Base-by-base conservation (phyloP, 257 asterid genomes). In the Fraxinus pennsylvanica region DNA sequence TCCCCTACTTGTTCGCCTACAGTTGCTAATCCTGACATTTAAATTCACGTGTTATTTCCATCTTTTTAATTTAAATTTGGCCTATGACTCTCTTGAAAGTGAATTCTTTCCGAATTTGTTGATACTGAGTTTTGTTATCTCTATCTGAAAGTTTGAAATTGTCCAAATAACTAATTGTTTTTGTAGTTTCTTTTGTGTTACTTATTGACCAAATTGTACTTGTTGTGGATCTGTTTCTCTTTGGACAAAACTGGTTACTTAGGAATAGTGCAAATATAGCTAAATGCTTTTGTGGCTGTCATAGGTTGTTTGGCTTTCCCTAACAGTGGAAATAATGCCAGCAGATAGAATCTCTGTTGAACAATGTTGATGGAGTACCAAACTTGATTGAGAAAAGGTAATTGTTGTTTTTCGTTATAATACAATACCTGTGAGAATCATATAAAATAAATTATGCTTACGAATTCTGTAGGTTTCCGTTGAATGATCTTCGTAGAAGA, bases 281-380 rank as follows among this genome's bases (percentile, higher is more conserved):
- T 25, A 7, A 61, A 61, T 70, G 32, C 39, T 29, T 32, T 74
- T 45, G 15, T 72, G 27, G 22, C 22, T 9, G 43, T 21, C 76
- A 39, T 72, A 59, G 59, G 61, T 36, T 74, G 39, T 78, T 38
- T 71, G 9, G 21, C 9, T 33, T 65, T 76, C 30, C 79, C 79
- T 3, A 32, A 41, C 59, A 30, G 12, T 36, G 19, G 5, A 4
- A 78, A 68, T 45, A 68, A 67, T 81, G 71, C 77, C 54, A 74
- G 52, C 91, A 93, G 97, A 75, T 90, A 33, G 92, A 89, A 74
- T 80, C 88, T 36, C 74, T 89, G 81, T 74, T 88, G 84, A 84
- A 78, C 36, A 84, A 68, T 69, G 74, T 67, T 45, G 88, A 80
- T 72, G 81, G 71, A n/a, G 72, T 87, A 68, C 82, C 88, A 0